Percentiles rank a stretch among this genome's conserved stretches.
These are phyloP conservation scores for Penicillium sp. DNA, from an alignment of 2,329 filamentous ascomycete species.

Conservation along the genomic window DNA sequence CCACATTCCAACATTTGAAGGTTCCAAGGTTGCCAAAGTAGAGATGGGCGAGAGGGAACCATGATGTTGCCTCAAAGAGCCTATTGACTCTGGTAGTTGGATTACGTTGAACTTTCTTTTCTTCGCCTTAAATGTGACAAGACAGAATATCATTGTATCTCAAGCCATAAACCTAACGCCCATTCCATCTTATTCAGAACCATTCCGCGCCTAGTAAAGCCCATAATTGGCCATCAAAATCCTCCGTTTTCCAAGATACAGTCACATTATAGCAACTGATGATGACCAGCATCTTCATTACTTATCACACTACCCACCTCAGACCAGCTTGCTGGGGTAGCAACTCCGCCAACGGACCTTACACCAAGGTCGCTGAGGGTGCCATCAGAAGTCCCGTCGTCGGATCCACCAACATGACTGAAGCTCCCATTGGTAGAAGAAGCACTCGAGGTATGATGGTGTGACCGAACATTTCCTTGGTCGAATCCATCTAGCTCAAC, in stretches of 20 bases:
- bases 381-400: conserved; percentile 39
- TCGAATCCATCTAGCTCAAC: conserved; percentile 12
- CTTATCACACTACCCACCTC: conserved; percentile 49
- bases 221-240: neutral
- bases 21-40: too few species aligned
- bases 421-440: conserved; percentile 41
- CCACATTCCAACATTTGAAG: too few species aligned
- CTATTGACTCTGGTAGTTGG: too few species aligned
- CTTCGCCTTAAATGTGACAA: too few species aligned
- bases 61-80: too few species aligned
- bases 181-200: neutral
- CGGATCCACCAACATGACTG: conserved; percentile 39
- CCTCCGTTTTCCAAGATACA: neutral
- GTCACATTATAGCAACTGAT: conserved; percentile 20
- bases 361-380: conserved; percentile 42
- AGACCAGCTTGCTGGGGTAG: conserved; percentile 48
- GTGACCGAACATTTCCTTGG: conserved; percentile 11
- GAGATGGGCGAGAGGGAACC: too few species aligned
- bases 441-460: conserved; percentile 34
- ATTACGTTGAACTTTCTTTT: too few species aligned
- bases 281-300: conserved; percentile 39
- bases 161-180: neutral
- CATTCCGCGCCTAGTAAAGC: neutral
- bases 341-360: conserved; percentile 30
- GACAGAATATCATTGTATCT: too few species aligned